Conservation (phyloP, 2,329 filamentous ascomycete species). For the Clarireedia monteithiana region DNA sequence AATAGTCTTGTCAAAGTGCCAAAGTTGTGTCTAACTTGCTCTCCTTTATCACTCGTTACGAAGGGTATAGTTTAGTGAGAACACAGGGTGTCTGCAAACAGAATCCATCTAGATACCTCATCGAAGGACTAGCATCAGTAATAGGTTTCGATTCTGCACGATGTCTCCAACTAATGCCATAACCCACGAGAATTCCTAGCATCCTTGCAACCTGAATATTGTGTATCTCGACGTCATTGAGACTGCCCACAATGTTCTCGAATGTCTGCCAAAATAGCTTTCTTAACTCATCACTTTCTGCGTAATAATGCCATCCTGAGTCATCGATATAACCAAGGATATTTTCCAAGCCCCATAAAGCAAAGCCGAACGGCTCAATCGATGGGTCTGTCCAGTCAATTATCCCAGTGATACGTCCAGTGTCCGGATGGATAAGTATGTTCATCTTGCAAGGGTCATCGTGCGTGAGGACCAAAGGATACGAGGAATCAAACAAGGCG, state of each 20-base stretch:
- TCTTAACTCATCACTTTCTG: neutral
- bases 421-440: neutral
- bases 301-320: slow-evolving; percentile 2
- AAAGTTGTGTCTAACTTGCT: too few relatives aligned
- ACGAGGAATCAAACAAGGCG: neutral
- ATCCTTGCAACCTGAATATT: neutral
- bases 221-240: neutral
- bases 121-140: neutral
- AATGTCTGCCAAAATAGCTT: neutral
- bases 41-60: too few relatives aligned
- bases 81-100: neutral
- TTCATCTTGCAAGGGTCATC: neutral
- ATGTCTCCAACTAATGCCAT: too few relatives aligned
- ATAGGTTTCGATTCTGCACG: too few relatives aligned
- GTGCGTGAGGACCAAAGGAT: slow-evolving; percentile 2
- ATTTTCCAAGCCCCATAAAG: slow-evolving; percentile 1
- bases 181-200: neutral
- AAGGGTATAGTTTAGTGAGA: too few relatives aligned
- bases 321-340: slow-evolving; percentile 1
- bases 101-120: neutral
- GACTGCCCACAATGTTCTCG: neutral
- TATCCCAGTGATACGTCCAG: slow-evolving; percentile 31
- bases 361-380: slow-evolving; percentile 33
- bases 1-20: too few relatives aligned
- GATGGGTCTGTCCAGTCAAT: slow-evolving; percentile 37